These are phyloP conservation scores for Hamigera avellanea DNA, from an alignment of 495 filamentous ascomycete species.

Conservation along the genomic window DNA sequence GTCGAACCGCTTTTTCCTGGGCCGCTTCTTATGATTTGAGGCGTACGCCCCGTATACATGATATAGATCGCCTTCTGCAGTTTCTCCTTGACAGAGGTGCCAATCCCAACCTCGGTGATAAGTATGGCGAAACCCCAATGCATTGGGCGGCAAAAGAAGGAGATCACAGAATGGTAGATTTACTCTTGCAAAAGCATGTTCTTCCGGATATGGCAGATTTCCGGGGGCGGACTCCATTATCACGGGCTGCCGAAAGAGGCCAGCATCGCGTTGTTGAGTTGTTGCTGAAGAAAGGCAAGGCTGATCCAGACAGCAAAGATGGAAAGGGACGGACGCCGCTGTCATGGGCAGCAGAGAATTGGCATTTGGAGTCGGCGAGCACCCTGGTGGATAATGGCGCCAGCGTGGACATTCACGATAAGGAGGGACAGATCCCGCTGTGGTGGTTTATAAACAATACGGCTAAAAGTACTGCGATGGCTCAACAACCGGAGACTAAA, in stretches of 20 bases:
- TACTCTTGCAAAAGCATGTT: slow-evolving; percentile 6
- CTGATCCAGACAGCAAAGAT: slow-evolving; percentile 8
- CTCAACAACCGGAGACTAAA: neutral
- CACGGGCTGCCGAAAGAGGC: slow-evolving; percentile 5
- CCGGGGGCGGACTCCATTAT: slow-evolving; percentile 9
- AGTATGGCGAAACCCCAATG: slow-evolving; percentile 6
- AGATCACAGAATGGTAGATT: slow-evolving; percentile 3
- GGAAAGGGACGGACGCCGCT: slow-evolving; percentile 6
- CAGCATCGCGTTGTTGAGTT: slow-evolving; percentile 4
- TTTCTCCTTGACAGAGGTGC: slow-evolving; percentile 6
- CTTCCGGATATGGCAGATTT: slow-evolving; percentile 3
- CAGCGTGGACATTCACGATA: slow-evolving; percentile 5
- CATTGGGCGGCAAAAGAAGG: slow-evolving; percentile 9
- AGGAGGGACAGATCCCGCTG: slow-evolving; percentile 7
- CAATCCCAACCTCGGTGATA: slow-evolving; percentile 3
- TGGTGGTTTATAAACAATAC: slow-evolving; percentile 7
- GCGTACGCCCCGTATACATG: too few species aligned
- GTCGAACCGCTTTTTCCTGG: slow-evolving; percentile 18
- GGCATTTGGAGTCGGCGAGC: slow-evolving; percentile 6
- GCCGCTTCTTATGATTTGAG: slow-evolving; percentile 8
- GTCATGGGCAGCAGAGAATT: slow-evolving; percentile 7
- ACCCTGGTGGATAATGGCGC: slow-evolving; percentile 5
- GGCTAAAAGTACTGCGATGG: neutral
- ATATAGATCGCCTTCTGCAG: slow-evolving; percentile 2
- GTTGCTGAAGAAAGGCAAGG: slow-evolving; percentile 5